Conservation (phyloP, 106 monocot species). For the Apostasia ramifera region DNA sequence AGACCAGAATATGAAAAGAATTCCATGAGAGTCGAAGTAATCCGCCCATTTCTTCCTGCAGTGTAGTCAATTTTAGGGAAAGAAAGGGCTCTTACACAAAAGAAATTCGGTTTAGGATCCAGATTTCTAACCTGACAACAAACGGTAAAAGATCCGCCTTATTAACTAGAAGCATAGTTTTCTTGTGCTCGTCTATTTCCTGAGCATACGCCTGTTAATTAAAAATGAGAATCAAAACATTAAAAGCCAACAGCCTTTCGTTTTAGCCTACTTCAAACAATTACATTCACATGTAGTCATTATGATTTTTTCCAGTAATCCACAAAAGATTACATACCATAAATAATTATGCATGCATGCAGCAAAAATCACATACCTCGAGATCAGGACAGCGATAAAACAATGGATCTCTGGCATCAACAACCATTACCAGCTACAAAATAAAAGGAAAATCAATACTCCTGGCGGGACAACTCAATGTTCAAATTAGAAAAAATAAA, state of each 20-base stretch:
- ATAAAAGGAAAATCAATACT: background rate
- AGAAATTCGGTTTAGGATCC: background rate
- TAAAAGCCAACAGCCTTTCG: background rate
- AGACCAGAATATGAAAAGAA: constrained; percentile 90
- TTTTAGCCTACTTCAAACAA: background rate
- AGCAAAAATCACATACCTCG: constrained; percentile 47
- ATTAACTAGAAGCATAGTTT: constrained; percentile 79
- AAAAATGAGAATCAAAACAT: background rate
- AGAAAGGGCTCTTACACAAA: background rate
- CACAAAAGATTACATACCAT: background rate
- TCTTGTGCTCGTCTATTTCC: constrained; percentile 84
- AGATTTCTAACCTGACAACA: constrained; percentile 39
- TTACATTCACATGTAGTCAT: background rate
- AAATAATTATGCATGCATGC: background rate
- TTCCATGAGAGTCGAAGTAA: constrained; percentile 60
- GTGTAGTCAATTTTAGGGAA: constrained; percentile 4
- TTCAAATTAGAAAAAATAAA: no score
- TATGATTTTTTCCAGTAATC: background rate
- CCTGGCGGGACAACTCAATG: background rate
- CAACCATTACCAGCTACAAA: constrained; percentile 92
- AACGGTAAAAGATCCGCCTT: constrained; percentile 92
- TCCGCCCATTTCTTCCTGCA: constrained; percentile 81
- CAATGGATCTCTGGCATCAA: constrained; percentile 94
- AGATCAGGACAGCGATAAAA: constrained; percentile 96
- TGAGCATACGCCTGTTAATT: constrained; percentile 60